Evolutionary conservation across 208 protist genomes (phyloP).

Genomic region (Zelonia costaricensis): DNA sequence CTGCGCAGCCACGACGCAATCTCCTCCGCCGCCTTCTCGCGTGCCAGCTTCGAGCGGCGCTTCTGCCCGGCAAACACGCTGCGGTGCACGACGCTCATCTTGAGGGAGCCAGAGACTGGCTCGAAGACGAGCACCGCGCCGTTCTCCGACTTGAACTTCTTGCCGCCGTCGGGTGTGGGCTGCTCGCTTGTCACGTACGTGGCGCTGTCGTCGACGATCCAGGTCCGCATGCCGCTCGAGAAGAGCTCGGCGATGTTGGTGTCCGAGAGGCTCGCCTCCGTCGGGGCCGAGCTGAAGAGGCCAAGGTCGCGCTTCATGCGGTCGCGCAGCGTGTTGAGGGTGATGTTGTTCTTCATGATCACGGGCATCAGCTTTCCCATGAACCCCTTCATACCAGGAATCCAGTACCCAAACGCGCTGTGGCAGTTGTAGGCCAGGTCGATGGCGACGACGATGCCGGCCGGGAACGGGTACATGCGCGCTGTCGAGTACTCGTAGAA

Average conservation of each 20-base stretch:
- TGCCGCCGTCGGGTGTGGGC: constrained; percentile 99
- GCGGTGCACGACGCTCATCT: constrained; percentile 99
- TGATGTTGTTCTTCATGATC: constrained; percentile 99
- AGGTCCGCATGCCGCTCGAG: constrained; percentile 98
- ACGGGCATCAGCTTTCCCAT: constrained; percentile 98
- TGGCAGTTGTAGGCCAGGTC: constrained; percentile 99
- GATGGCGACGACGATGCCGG: constrained; percentile 98
- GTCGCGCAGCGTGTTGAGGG: constrained; percentile 99
- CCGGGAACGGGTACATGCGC: constrained; percentile 99
- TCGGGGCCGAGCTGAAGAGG: constrained; percentile 99
- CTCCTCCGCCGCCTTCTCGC: constrained; percentile 99
- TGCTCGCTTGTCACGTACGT: constrained; percentile 99
- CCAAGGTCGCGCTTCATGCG: constrained; percentile 99
- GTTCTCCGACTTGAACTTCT: constrained; percentile 97
- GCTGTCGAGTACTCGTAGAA: constrained; percentile 99
- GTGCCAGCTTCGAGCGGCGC: constrained; percentile 99
- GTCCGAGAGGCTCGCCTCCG: constrained; percentile 98
- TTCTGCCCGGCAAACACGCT: constrained; percentile 99
- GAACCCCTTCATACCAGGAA: constrained; percentile 97
- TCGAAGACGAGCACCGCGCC: constrained; percentile 99
- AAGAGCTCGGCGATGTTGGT: constrained; percentile 99
- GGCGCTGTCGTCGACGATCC: constrained; percentile 99
- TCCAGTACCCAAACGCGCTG: constrained; percentile 99
- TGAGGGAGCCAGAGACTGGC: constrained; percentile 99
- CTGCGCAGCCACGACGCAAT: constrained; percentile 99